Evolutionary conservation across 768 basidiomycete genomes (phyloP).

Genomic region (Lentinula lateritia): DNA sequence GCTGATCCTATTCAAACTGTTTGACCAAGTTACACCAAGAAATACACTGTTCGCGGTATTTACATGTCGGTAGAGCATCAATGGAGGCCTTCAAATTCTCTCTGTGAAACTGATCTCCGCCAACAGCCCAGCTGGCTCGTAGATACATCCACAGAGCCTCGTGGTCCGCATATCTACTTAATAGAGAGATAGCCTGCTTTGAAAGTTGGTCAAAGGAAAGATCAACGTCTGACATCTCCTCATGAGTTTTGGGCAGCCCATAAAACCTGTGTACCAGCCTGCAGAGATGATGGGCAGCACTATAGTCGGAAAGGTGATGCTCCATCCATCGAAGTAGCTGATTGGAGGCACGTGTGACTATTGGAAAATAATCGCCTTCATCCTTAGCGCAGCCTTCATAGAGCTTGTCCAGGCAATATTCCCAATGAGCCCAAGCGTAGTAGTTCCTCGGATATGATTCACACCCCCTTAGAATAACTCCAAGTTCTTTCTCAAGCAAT

Average conservation of each 20-base stretch:
- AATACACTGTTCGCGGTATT: background rate
- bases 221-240: background rate
- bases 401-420: slow-evolving; percentile 36
- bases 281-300: slow-evolving; percentile 53
- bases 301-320: slow-evolving; percentile 62
- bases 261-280: slow-evolving; percentile 27
- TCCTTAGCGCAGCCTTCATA: slow-evolving; percentile 9
- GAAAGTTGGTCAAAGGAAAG: slow-evolving; percentile 13
- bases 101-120: background rate
- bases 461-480: slow-evolving; percentile 42
- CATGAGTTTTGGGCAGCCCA: slow-evolving; percentile 3
- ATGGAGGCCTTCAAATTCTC: background rate
- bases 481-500: slow-evolving; percentile 41
- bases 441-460: slow-evolving; percentile 69
- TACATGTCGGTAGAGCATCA: background rate
- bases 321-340: slow-evolving; percentile 48
- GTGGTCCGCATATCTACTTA: slow-evolving; percentile 46
- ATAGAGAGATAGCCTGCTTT: slow-evolving; percentile 43
- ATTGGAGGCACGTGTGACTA: slow-evolving; percentile 34
- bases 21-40: background rate
- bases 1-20: background rate
- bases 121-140: slow-evolving; percentile 18
- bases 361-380: slow-evolving; percentile 15
- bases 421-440: slow-evolving; percentile 66
- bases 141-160: slow-evolving; percentile 65